Conservation (phyloP, 2,329 filamentous ascomycete species). For the Nothopassalora personata region DNA sequence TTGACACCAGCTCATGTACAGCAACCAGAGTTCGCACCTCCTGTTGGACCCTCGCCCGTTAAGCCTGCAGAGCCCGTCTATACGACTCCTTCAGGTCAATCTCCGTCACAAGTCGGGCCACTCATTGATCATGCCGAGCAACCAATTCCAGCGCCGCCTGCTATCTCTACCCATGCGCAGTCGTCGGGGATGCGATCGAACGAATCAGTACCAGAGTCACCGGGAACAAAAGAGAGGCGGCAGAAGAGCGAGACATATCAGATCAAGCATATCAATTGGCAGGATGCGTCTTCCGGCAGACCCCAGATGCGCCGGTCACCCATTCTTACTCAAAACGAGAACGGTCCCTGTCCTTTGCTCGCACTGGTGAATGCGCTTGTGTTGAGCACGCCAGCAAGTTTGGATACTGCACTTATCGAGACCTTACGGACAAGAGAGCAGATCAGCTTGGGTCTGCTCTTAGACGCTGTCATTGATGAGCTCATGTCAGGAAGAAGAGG, state of each 20-base stretch:
- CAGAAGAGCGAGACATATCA: conserved; percentile 74
- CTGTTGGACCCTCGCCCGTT: conserved; percentile 6
- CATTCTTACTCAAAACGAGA: conserved; percentile 85
- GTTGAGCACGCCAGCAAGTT: conserved; percentile 66
- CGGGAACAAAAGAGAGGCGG: conserved; percentile 36
- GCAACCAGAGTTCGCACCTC: conserved; percentile 9
- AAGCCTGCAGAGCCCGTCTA: conserved; percentile 12
- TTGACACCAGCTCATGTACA: conserved; percentile 5
- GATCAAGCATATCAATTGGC: conserved; percentile 87
- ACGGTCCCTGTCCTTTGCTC: conserved; percentile 88
- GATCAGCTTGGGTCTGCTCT: conserved; percentile 75
- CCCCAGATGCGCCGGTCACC: conserved; percentile 71
- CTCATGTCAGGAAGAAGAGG: conserved; percentile 72
- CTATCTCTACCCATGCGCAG: conserved; percentile 18
- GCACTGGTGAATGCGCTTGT: conserved; percentile 90
- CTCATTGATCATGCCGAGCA: conserved; percentile 32
- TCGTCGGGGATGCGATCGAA: conserved; percentile 7
- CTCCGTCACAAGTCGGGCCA: conserved; percentile 30
- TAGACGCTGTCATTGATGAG: conserved; percentile 90
- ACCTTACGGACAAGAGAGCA: conserved; percentile 76
- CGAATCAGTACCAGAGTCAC: conserved; percentile 32
- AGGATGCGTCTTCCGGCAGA: conserved; percentile 54
- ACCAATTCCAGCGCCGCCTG: conserved; percentile 29
- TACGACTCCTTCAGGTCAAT: conserved; percentile 18
- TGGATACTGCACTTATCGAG: conserved; percentile 67